Evolutionary conservation across 352 stramenopile species (phyloP), one percentile per base, ranked within the genome.

Genomic region (Phytophthora podocarpi): DNA sequence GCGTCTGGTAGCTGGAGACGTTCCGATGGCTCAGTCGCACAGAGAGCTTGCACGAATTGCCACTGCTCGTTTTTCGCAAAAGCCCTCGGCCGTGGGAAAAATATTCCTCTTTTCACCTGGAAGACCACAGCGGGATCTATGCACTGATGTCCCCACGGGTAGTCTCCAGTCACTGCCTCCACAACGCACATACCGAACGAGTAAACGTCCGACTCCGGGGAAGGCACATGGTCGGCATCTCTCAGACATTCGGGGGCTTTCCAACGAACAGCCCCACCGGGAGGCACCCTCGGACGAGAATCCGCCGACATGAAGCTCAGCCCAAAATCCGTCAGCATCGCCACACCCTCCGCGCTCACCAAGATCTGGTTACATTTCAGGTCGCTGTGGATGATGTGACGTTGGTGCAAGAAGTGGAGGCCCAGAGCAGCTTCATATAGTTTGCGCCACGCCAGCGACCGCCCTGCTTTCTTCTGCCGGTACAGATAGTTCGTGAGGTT

Each of bases 271-370:
- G 60, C 59, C 5, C 51, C 59, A 36, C 30, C 36, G 1, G 30
- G 27, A n/a, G 58, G 45, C 6, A 49, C 8, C 8, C 13, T 32
- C 6, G 40, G 48, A 12, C 46, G n/a, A 32, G 60, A 59, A 12
- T 55, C 52, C 8, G 45, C 39, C 30, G 31, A 50, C 53, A 59
- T 51, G n/a, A 69, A 69, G n/a, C 60, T 69, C 23, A 69, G 16
- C 0, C 63, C 67, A 34, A 76, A 76, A 43, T 76, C 67, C n/a
- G 56, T 64, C 8, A 75, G 40, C 56, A 67, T 64, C 5, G 42
- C 61, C 9, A 57, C 65, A 15, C 59, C 58, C 35, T 70, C 63
- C 15, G 26, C 16, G 13, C 42, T 64, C n/a, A 73, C 50, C 39
- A 73, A 36, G 24, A 74, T 64, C 31, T 70, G 62, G 49, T 71